phyloP scores from a whole-genome alignment of 2,329 filamentous ascomycete genomes.

The Fusarium sp. region DNA sequence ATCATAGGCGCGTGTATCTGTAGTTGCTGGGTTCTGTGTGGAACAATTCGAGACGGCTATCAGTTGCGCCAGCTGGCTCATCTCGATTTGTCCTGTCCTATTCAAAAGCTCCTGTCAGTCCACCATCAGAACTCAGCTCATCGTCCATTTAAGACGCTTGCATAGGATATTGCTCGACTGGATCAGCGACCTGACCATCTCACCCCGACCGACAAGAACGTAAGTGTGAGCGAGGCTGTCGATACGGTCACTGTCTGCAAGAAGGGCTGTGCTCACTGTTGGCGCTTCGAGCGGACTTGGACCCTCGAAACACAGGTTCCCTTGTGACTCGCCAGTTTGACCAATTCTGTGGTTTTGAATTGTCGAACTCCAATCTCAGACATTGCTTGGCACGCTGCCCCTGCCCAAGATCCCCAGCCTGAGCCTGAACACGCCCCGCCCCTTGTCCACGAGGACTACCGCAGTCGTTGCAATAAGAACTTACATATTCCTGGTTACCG shows the following conservation, averaged over 20 bases:
- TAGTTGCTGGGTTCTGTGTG: constrained; percentile 35
- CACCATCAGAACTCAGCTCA: constrained; percentile 22
- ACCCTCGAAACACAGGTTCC: constrained; percentile 29
- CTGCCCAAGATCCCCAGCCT: constrained; percentile 18
- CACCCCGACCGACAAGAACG: constrained; percentile 11
- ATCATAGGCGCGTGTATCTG: constrained; percentile 26
- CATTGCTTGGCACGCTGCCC: constrained; percentile 34
- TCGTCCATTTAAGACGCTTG: constrained; percentile 29
- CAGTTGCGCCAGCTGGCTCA: constrained; percentile 42
- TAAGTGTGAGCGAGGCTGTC: constrained; percentile 22
- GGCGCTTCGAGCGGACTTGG: constrained; percentile 31
- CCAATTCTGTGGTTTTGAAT: constrained; percentile 30
- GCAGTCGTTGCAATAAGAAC: constrained; percentile 31
- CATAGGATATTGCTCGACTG: constrained; percentile 27
- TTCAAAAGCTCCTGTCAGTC: constrained; percentile 22
- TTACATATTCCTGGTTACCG: constrained; percentile 32
- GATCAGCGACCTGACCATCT: constrained; percentile 32
- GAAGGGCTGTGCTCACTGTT: constrained; percentile 28
- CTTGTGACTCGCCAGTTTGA: constrained; percentile 38
- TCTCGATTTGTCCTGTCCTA: constrained; percentile 34
- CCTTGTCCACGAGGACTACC: constrained; percentile 22
- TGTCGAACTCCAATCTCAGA: constrained; percentile 36
- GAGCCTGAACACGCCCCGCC: constrained; percentile 25
- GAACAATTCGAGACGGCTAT: constrained; percentile 28
- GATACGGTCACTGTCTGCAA: constrained; percentile 14